phyloP scores from a whole-genome alignment of 1,284 basidiomycete genomes.

The Naganishia cerealis region DNA sequence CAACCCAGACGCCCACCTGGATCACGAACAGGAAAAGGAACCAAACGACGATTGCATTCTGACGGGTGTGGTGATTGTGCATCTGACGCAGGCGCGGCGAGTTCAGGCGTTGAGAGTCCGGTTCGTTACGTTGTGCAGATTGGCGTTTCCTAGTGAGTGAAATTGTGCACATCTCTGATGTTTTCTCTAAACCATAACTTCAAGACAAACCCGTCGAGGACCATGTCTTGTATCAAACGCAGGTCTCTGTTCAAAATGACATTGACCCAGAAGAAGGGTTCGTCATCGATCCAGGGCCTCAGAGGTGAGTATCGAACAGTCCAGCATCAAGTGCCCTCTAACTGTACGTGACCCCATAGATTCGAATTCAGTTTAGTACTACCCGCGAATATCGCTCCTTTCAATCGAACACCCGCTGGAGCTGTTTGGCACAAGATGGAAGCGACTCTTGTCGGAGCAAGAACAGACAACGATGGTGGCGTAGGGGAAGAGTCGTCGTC shows the following conservation, averaged over 20 bases:
- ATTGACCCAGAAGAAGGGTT: conserved; percentile 21
- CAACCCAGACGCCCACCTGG: not conserved
- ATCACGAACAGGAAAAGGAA: not conserved
- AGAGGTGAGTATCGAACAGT: conserved; percentile 7
- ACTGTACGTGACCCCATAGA: not conserved
- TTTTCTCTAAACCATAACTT: too few relatives aligned
- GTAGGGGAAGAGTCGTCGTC: not conserved
- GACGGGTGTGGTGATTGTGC: conserved; percentile 32
- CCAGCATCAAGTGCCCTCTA: not conserved
- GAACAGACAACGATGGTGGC: not conserved
- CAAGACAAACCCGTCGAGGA: conserved; percentile 26
- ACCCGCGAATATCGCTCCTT: conserved; percentile 17
- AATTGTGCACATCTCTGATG: not conserved
- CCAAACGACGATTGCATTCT: conserved; percentile 28
- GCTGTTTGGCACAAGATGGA: conserved; percentile 32
- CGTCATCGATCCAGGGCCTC: conserved; percentile 29
- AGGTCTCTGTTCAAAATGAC: conserved; percentile 19
- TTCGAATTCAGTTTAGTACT: conserved; percentile 35
- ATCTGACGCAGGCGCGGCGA: conserved; percentile 26
- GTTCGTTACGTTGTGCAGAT: conserved; percentile 26
- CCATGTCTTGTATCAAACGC: conserved; percentile 27
- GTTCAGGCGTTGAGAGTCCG: conserved; percentile 26
- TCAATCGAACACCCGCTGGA: conserved; percentile 32
- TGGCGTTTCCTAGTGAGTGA: conserved; percentile 29
- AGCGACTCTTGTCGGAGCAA: conserved; percentile 28